Conservation (phyloP, 2,329 filamentous ascomycete species). For the Fusarium heterosporum region DNA sequence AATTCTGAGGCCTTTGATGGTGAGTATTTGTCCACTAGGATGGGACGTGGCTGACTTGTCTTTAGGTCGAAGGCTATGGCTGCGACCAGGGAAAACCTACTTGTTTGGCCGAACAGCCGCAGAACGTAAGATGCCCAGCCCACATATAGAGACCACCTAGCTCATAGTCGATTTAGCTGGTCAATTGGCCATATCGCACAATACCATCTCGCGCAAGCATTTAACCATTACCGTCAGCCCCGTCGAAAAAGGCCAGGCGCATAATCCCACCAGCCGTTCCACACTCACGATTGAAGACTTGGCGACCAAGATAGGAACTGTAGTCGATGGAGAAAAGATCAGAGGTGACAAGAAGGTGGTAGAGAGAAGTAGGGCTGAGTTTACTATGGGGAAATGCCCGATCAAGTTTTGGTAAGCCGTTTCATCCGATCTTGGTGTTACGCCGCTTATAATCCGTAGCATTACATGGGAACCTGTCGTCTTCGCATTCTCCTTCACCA, state of each 20-base stretch:
- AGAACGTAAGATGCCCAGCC: slow-evolving; percentile 63
- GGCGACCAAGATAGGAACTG: slow-evolving; percentile 86
- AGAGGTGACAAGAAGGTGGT: slow-evolving; percentile 70
- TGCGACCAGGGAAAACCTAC: slow-evolving; percentile 86
- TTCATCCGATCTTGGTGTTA: not conserved
- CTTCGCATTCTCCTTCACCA: slow-evolving; percentile 83
- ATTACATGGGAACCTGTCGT: slow-evolving; percentile 84
- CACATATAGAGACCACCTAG: not conserved
- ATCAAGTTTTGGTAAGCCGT: slow-evolving; percentile 67
- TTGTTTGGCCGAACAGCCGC: slow-evolving; percentile 83
- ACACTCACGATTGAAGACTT: slow-evolving; percentile 80
- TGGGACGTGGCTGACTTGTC: slow-evolving; percentile 14
- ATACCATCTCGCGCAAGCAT: slow-evolving; percentile 90
- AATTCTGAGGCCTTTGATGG: slow-evolving; percentile 66
- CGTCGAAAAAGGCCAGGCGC: slow-evolving; percentile 74
- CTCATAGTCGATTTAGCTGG: slow-evolving; percentile 61
- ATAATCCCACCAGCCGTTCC: slow-evolving; percentile 73
- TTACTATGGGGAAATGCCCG: slow-evolving; percentile 79
- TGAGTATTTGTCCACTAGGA: slow-evolving; percentile 30
- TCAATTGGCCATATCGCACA: slow-evolving; percentile 77
- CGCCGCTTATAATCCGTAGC: slow-evolving; percentile 56
- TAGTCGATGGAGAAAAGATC: slow-evolving; percentile 78
- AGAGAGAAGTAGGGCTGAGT: slow-evolving; percentile 63
- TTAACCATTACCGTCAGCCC: slow-evolving; percentile 78
- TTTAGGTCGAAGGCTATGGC: slow-evolving; percentile 73